Evolutionary conservation across 805 yeast genomes (phyloP), one percentile per base, ranked within the genome.

Genomic region (Wickerhamiella galacta): DNA sequence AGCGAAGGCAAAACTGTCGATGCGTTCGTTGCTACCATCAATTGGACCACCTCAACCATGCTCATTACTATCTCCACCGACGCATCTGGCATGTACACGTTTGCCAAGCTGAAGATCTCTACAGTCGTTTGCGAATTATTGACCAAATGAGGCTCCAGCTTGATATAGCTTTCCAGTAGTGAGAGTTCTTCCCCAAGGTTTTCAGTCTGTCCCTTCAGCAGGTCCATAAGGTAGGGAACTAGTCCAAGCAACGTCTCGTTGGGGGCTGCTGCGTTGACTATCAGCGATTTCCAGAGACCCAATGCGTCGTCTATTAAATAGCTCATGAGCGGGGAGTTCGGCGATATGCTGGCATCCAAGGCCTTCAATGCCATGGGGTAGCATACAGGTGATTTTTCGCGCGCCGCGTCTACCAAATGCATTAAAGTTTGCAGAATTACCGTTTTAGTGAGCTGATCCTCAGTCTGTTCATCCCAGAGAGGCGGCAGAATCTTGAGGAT

Each of bases 301-400:
- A 68, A 72, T 0, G 90, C 94, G 53, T 83, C 95, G 47, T 83
- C 95, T 10, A 75, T 62, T 8, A 83, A 52, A 30, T 79, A 58
- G 1, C 66, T 54, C 37, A 69, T 66, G 27, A 58, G 61, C 19
- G 66, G 65, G 2, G 82, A 69, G 15, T 60, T 57, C 2, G 73
- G 66, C 41, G 80, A 72, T 45, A 90, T 77, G 32, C 39, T 38
- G 3, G 37, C 39, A 4, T 34, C 34, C 19, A 39, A 16, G 8
- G 30, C 36, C 16, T 32, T 23, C 6, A 16, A 4, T 3, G 48
- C 46, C 34, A 45, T 20, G 31, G 42, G 28, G 36, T 39, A 31
- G 41, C 50, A 39, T 16, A 39, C 24, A n/a, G 25, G 19, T 3
- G 43, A 37, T 17, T 36, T 32, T 7, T 21, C 33, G n/a, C 46